Base-by-base conservation (phyloP, 441 rosid genomes). In the Brassica hybrid region DNA sequence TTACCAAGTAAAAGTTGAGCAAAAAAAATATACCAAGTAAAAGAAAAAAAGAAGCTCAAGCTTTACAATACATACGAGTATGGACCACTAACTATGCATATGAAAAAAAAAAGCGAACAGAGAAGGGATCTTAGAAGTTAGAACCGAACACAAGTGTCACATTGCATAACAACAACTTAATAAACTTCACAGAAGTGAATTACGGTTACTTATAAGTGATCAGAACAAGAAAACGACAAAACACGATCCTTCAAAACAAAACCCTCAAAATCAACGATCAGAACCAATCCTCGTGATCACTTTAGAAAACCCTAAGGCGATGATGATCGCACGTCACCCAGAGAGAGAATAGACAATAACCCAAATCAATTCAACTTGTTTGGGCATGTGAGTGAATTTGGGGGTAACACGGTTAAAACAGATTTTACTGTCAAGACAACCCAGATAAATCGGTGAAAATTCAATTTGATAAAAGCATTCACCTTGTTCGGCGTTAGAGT, bases 401-500 rank as follows among this genome's bases (percentile, higher is more conserved):
- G 5, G n/a, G 32, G 17, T 13, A n/a, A 59, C 23, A 63, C 59
- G 36, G 52, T 64, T 1, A 56, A 52, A 79, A 69, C 69, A 68
- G 54, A 75, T 18, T 67, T 34, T 30, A 48, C 30, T 9, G 10
- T 18, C 14, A 8, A 67, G 0, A 36, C 0, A 57, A n/a, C n/a
- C n/a, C n/a, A n/a, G n/a, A n/a, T n/a, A 60, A 58, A 43, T 19
- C 38, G 14, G 64, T 14, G 6, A 62, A 62, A 38, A 38, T 12
- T 60, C 21, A 62, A 67, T 75, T 3, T 6, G 76, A 7, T 4
- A 30, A 73, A 52, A 38, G 21, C 21, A 10, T 43, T 14, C 70
- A 94, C 98, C 98, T 89, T 83, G 32, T 83, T 83, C 2, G 74
- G 76, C 73, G 81, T 87, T 30, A 63, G 71, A 70, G 74, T 78